phyloP scores from a whole-genome alignment of 2,329 filamentous ascomycete genomes.

The Cyphellophora attinorum region DNA sequence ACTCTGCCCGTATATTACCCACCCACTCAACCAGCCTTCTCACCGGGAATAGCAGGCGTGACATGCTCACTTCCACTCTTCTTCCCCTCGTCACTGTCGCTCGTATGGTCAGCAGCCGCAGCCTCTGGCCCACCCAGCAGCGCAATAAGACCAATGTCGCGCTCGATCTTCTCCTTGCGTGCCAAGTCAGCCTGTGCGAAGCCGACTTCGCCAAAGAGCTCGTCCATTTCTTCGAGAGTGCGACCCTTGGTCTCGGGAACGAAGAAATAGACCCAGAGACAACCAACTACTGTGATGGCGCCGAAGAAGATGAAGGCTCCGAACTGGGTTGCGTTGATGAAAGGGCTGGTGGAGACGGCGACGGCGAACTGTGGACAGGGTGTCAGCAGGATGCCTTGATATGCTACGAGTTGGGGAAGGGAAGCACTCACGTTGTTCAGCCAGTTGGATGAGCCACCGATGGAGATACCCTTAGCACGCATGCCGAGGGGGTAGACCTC shows the following conservation, averaged over 20 bases:
- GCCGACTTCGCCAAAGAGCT: background rate
- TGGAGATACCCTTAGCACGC: conserved; percentile 17
- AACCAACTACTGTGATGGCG: conserved; percentile 10
- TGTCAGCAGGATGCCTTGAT: too few relatives aligned
- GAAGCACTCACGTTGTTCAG: too few relatives aligned
- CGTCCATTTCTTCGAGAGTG: conserved; percentile 5
- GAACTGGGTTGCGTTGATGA: conserved; percentile 24
- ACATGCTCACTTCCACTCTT: too few relatives aligned
- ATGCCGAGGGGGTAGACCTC: conserved; percentile 30
- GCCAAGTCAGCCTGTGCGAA: background rate
- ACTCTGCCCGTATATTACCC: too few relatives aligned
- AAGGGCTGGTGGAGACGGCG: conserved; percentile 24
- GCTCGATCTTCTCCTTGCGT: background rate
- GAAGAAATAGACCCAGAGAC: conserved; percentile 14
- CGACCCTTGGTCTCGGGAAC: conserved; percentile 12
- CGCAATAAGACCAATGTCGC: background rate
- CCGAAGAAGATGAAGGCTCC: conserved; percentile 31
- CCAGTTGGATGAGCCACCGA: conserved; percentile 28
- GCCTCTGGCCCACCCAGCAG: too few relatives aligned
- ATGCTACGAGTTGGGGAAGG: too few relatives aligned
- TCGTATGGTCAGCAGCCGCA: too few relatives aligned
- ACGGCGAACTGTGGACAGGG: too few relatives aligned
- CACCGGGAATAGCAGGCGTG: too few relatives aligned
- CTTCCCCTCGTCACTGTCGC: too few relatives aligned
- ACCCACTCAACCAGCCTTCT: too few relatives aligned